phyloP scores from a whole-genome alignment of 176 grass and related monocot species.

The Phoenix dactylifera region DNA sequence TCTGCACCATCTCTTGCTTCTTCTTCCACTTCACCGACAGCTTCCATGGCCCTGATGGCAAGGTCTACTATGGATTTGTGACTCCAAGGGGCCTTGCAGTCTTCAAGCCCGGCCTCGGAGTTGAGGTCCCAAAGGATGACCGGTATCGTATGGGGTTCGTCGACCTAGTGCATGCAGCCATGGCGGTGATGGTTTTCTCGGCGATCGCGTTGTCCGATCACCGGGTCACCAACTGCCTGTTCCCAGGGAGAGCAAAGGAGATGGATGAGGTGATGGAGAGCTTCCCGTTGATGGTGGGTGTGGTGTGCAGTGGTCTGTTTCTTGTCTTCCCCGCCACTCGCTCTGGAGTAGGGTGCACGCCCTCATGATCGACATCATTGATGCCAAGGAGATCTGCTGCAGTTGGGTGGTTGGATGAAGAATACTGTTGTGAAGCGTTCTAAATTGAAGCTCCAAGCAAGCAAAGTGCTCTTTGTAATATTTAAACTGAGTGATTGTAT shows the following conservation, averaged over 20 bases:
- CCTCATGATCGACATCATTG: too few species aligned
- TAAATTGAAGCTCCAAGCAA: too few species aligned
- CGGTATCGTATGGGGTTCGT: slow-evolving; percentile 36
- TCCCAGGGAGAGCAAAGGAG: slow-evolving; percentile 36
- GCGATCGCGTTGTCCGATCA: slow-evolving; percentile 40
- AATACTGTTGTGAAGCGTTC: too few species aligned
- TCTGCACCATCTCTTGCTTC: slow-evolving; percentile 49
- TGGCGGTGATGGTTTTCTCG: slow-evolving; percentile 53
- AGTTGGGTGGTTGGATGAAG: too few species aligned
- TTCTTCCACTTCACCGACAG: slow-evolving; percentile 69
- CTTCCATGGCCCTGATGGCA: slow-evolving; percentile 52
- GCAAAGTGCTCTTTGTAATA: too few species aligned
- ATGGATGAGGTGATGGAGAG: slow-evolving; percentile 63
- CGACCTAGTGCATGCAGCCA: slow-evolving; percentile 41
- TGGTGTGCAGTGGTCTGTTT: slow-evolving; percentile 51
- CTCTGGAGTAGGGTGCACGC: slow-evolving; percentile 42
- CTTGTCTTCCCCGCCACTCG: slow-evolving; percentile 51
- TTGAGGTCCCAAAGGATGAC: slow-evolving; percentile 53
- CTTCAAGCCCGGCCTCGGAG: slow-evolving; percentile 37
- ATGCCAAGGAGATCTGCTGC: too few species aligned
- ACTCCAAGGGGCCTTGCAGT: slow-evolving; percentile 33
- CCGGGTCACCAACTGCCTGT: slow-evolving; percentile 35
- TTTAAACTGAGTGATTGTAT: too few species aligned
- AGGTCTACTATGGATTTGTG: slow-evolving; percentile 55
- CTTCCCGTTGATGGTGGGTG: slow-evolving; percentile 50